Percentiles rank a stretch among this genome's conserved stretches.
Evolutionary conservation across 208 protist species (phyloP).

Genomic region (Vickermania spadyakhi): DNA sequence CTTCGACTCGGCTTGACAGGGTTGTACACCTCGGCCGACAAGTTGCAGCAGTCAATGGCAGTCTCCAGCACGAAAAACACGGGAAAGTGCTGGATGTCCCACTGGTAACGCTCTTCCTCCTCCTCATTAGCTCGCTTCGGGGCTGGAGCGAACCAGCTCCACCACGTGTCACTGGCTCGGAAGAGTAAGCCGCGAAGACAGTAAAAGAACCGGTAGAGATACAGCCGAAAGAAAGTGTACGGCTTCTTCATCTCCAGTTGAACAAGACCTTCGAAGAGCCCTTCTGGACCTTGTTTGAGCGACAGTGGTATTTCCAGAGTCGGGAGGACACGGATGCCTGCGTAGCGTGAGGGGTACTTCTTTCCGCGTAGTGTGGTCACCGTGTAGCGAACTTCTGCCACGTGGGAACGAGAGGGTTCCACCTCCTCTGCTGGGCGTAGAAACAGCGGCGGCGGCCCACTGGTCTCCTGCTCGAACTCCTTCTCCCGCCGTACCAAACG

Average conservation of each 20-base stretch:
- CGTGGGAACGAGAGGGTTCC: not conserved
- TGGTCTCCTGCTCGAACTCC: conserved; percentile 55
- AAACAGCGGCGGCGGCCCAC: not conserved
- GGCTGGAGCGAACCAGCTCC: not conserved
- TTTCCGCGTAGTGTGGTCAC: not conserved
- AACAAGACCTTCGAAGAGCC: not conserved
- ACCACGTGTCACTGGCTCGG: not conserved
- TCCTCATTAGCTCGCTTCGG: not conserved
- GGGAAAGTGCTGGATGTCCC: not conserved
- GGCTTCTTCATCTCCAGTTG: not conserved
- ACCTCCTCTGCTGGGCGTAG: not conserved
- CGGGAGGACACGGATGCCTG: not conserved
- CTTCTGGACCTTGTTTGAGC: not conserved
- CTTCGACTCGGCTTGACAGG: not conserved
- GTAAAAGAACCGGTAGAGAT: conserved; percentile 4
- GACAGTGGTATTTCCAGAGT: not conserved
- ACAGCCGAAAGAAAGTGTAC: no score
- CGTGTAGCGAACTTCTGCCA: not conserved
- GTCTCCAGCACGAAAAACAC: conserved; percentile 38
- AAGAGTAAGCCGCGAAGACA: not conserved
- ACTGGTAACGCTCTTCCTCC: not conserved
- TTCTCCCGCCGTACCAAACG: conserved; percentile 86
- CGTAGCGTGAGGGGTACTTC: not conserved
- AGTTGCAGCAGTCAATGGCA: conserved; percentile 47
- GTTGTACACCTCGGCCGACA: conserved; percentile 39